Conservation (phyloP, 2,329 filamentous ascomycete genomes). For the Coleophoma cylindrospora region DNA sequence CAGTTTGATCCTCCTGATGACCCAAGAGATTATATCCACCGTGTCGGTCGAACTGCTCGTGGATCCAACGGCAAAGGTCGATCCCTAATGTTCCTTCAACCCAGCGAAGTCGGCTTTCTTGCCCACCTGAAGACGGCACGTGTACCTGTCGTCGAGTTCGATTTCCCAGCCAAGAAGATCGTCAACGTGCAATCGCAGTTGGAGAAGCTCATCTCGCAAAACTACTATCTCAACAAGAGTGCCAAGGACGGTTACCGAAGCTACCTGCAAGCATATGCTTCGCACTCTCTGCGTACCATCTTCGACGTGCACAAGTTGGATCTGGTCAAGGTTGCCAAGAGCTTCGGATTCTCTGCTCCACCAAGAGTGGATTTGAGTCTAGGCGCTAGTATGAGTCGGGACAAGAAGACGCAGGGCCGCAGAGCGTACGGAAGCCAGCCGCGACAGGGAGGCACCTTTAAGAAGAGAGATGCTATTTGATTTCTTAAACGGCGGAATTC, state of each 20-base stretch:
- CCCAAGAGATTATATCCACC: conserved; percentile 87
- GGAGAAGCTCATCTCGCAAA: conserved; percentile 88
- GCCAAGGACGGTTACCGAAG: conserved; percentile 76
- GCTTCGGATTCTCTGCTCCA: conserved; percentile 74
- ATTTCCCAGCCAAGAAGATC: conserved; percentile 89
- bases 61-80: conserved; percentile 79
- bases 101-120: conserved; percentile 87
- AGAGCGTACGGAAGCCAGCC: conserved; percentile 77
- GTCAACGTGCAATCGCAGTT: conserved; percentile 86
- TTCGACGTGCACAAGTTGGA: conserved; percentile 82
- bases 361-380: conserved; percentile 76
- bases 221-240: conserved; percentile 94
- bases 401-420: conserved; percentile 64
- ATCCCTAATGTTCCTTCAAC: conserved; percentile 89
- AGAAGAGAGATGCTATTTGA: conserved; percentile 20
- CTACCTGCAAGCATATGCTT: conserved; percentile 93
- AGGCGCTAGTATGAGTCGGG: conserved; percentile 69
- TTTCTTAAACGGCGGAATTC: too few species aligned
- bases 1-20: conserved; percentile 87
- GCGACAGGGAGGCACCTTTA: conserved; percentile 42
- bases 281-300: conserved; percentile 75
- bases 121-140: conserved; percentile 85
- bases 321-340: conserved; percentile 77
- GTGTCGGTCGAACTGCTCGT: conserved; percentile 89
- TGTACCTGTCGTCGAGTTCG: conserved; percentile 93